A percentile compares a stretch with the other conserved stretches of the same genome.
phyloP scores from a whole-genome alignment of 352 stramenopile species.

The Elongisporangium prolatum region DNA sequence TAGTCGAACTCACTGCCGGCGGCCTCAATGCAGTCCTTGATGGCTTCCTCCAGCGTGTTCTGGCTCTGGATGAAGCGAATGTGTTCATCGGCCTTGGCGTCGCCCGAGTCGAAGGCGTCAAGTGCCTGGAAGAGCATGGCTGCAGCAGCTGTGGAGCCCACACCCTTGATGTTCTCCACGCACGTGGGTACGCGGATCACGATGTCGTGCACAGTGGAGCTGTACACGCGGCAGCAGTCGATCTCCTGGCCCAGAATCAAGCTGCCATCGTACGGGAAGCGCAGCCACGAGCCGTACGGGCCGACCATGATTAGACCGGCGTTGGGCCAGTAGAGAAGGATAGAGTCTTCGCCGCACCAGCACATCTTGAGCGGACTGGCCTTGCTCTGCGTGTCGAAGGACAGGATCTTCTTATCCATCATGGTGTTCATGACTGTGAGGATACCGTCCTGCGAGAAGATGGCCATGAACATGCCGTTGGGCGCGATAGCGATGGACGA shows the following conservation, averaged over 20 bases:
- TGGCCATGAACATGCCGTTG: constrained; percentile 95
- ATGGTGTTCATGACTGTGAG: constrained; percentile 95
- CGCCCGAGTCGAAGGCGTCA: constrained; percentile 84
- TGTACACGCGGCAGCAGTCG: constrained; percentile 76
- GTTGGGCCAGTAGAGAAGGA: constrained; percentile 86
- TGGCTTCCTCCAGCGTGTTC: constrained; percentile 75
- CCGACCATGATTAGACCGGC: constrained; percentile 82
- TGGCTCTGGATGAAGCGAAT: constrained; percentile 86
- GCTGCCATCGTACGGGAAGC: constrained; percentile 77
- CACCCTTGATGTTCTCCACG: constrained; percentile 84
- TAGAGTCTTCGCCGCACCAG: constrained; percentile 90
- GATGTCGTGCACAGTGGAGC: constrained; percentile 67
- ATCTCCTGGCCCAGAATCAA: constrained; percentile 67
- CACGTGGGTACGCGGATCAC: constrained; percentile 81
- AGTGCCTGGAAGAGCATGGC: constrained; percentile 90
- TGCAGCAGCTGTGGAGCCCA: constrained; percentile 82
- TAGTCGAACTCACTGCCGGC: constrained; percentile 86
- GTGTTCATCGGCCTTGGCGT: constrained; percentile 86
- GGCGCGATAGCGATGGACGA: constrained; percentile 91
- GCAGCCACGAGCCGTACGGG: constrained; percentile 80
- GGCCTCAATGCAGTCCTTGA: constrained; percentile 86
- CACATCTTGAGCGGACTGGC: constrained; percentile 66
- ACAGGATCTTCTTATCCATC: constrained; percentile 93
- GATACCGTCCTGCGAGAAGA: constrained; percentile 91
- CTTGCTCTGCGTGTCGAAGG: constrained; percentile 86